Conservation (phyloP, 2,329 filamentous ascomycete genomes). For the Exophiala xenobiotica region DNA sequence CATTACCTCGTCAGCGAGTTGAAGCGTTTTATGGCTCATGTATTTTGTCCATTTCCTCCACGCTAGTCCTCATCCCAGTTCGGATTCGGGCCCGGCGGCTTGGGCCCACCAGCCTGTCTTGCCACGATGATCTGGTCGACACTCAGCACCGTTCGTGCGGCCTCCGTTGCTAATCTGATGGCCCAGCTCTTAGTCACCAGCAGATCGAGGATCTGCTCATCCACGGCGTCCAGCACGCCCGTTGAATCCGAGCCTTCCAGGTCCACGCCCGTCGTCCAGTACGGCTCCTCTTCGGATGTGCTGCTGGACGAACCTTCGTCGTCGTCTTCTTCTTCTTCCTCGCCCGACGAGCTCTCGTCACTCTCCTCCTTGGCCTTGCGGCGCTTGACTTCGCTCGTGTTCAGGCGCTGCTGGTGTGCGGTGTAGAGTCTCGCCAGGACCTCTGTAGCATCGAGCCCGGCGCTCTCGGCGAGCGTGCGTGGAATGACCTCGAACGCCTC, state of each 20-base stretch:
- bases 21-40: too few species aligned
- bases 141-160: slow-evolving; percentile 87
- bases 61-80: slow-evolving; percentile 66
- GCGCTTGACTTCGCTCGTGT: slow-evolving; percentile 24
- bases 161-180: slow-evolving; percentile 93
- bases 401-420: slow-evolving; percentile 66
- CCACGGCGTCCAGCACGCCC: slow-evolving; percentile 80
- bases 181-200: slow-evolving; percentile 93
- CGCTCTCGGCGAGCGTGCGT: slow-evolving; percentile 88
- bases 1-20: too few species aligned
- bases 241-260: slow-evolving; percentile 82
- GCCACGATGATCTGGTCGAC: slow-evolving; percentile 99
- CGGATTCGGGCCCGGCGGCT: slow-evolving; percentile 91
- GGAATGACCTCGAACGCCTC: slow-evolving; percentile 98
- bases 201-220: slow-evolving; percentile 88
- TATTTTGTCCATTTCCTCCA: background rate
- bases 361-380: slow-evolving; percentile 25
- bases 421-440: slow-evolving; percentile 89
- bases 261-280: slow-evolving; percentile 91
- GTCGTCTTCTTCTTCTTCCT: slow-evolving; percentile 35
- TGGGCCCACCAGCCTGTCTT: slow-evolving; percentile 92
- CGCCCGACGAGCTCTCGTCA: slow-evolving; percentile 18
- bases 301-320: slow-evolving; percentile 38
- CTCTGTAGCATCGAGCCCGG: slow-evolving; percentile 95
- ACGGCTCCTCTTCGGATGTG: slow-evolving; percentile 63